phyloP scores from a whole-genome alignment of 495 filamentous ascomycete genomes.

The Xylaria scruposa region DNA sequence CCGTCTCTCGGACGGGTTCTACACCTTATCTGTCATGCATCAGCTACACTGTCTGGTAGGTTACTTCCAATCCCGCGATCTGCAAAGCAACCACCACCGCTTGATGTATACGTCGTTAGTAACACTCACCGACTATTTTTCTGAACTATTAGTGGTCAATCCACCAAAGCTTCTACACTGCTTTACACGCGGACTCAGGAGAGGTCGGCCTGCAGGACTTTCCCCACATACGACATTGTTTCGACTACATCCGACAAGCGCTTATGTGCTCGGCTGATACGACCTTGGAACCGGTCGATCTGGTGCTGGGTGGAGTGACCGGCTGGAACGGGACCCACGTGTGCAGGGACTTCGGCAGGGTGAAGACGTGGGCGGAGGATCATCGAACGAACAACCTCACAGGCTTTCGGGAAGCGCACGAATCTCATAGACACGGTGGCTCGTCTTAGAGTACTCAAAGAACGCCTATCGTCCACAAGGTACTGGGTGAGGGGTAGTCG shows the following conservation, averaged over 20 bases:
- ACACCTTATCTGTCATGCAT: slow-evolving; percentile 32
- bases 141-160: slow-evolving; percentile 7
- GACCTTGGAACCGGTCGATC: slow-evolving; percentile 26
- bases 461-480: not conserved
- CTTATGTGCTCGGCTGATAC: slow-evolving; percentile 28
- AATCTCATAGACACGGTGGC: not conserved
- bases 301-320: slow-evolving; percentile 24
- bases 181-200: slow-evolving; percentile 2
- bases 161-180: slow-evolving; percentile 7
- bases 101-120: not conserved
- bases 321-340: slow-evolving; percentile 27
- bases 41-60: slow-evolving; percentile 34
- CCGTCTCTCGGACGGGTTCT: slow-evolving; percentile 9
- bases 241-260: slow-evolving; percentile 29
- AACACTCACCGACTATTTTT: not conserved
- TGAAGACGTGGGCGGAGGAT: slow-evolving; percentile 15
- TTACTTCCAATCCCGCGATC: not conserved
- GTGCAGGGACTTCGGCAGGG: slow-evolving; percentile 25
- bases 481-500: not conserved
- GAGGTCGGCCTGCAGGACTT: slow-evolving; percentile 3
- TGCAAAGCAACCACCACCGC: not conserved
- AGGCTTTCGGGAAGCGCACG: slow-evolving; percentile 12
- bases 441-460: not conserved
- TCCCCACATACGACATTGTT: slow-evolving; percentile 30
- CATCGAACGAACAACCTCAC: slow-evolving; percentile 18